phyloP scores from a whole-genome alignment of 805 yeast genomes.

The Yarrowia sp. region DNA sequence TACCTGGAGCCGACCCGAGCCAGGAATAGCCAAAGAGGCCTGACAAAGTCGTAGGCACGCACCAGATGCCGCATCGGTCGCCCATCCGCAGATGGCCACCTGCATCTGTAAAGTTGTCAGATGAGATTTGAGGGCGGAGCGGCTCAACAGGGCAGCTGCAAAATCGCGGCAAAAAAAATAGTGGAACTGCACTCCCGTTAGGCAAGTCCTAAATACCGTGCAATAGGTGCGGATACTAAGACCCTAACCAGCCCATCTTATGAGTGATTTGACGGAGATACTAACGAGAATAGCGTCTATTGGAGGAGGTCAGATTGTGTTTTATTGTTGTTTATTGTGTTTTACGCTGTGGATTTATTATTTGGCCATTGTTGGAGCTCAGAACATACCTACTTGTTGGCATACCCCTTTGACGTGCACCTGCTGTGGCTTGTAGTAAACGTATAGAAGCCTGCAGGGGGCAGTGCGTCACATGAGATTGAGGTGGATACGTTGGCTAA shows the following conservation, averaged over 20 bases:
- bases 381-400: too few species aligned
- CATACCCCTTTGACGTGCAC: not conserved
- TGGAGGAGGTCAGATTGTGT: too few species aligned
- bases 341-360: too few species aligned
- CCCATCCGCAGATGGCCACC: not conserved
- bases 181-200: not conserved
- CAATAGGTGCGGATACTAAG: too few species aligned
- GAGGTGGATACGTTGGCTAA: too few species aligned
- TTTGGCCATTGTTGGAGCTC: too few species aligned
- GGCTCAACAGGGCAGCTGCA: not conserved
- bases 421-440: not conserved
- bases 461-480: too few species aligned
- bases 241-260: too few species aligned
- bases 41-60: not conserved
- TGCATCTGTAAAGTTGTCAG: not conserved
- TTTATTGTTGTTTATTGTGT: too few species aligned
- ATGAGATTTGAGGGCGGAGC: not conserved
- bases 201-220: not conserved
- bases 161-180: not conserved
- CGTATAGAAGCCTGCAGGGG: not conserved
- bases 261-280: too few species aligned
- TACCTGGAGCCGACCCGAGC: not conserved
- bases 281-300: too few species aligned
- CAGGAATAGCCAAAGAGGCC: not conserved
- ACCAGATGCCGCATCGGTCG: conserved; percentile 5